Base-by-base conservation (phyloP, 2,329 filamentous ascomycete species). In the Cucurbitaria berberidis region DNA sequence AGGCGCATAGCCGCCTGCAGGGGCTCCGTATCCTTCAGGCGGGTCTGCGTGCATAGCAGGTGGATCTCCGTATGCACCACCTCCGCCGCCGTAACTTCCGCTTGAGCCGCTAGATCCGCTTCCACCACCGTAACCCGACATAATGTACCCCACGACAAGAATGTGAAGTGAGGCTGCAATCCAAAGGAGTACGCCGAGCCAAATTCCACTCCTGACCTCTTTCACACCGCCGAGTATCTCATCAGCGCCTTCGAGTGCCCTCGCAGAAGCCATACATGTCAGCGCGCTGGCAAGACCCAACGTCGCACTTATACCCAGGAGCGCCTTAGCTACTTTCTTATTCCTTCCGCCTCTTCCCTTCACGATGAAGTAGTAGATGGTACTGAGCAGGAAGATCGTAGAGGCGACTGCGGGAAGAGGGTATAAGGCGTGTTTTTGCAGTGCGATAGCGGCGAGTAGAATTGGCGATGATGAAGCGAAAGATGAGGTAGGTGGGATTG, bases 251-350 rank as follows among this genome's bases (percentile, higher is more conserved):
- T 51, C 48, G 21, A 55, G 30, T 18, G 48, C 48, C 29, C 36
- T 29, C n/a, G 42, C 47, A 6, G 48, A 48, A 21, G 48, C 44
- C 30, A 44, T 30, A 29, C 51, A 44, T 8, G 48, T 39, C 22
- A 52, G 29, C 24, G 48, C 52, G n/a, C 38, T 32, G 13, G 52
- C 52, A 24, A 52, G 24, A 3, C 52, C 52, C 21, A 52, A n/a
- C 7, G 48, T 48, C 18, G 48, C 52, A 36, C 47, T 51, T 2
- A 46, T 24, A 7, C 42, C 48, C 1, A 55, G 16, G 2, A 55
- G 22, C 1, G 48, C 24, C 16, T 51, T 52, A 4, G 52, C 45
- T 2, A 27, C 27, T 16, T 42, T 51, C 21, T 46, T 48, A 15
- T 45, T 48, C 5, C 52, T 30, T 10, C 48, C 40, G 11, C 52